Evolutionary conservation across 495 filamentous ascomycete species (phyloP).

Genomic region (Rhypophila decipiens): DNA sequence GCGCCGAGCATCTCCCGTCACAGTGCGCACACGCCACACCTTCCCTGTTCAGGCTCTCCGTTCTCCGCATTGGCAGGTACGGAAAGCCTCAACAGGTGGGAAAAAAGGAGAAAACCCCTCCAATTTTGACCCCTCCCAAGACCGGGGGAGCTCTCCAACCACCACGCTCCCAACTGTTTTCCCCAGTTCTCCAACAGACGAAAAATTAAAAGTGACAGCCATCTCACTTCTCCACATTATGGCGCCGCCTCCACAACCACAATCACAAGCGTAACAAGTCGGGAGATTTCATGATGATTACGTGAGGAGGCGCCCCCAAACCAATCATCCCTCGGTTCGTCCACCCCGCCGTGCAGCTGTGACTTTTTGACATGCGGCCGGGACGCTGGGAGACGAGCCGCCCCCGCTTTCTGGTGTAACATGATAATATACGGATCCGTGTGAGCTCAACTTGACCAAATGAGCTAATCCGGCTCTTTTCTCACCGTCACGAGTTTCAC

Average conservation of each 20-base stretch:
- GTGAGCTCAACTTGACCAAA: too few species aligned
- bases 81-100: neutral
- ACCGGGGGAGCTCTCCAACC: neutral
- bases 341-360: too few species aligned
- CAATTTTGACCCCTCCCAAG: neutral
- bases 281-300: slow-evolving; percentile 7
- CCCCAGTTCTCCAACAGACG: slow-evolving; percentile 14
- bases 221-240: slow-evolving; percentile 4
- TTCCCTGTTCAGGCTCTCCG: neutral
- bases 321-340: neutral
- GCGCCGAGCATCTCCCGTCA: slow-evolving; percentile 5
- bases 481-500: too few species aligned
- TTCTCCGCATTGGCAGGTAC: slow-evolving; percentile 2
- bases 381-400: neutral
- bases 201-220: neutral
- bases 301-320: neutral
- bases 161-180: slow-evolving; percentile 1
- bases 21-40: neutral
- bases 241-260: slow-evolving; percentile 5
- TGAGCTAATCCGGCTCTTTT: too few species aligned
- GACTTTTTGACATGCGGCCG: neutral
- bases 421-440: neutral
- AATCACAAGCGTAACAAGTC: neutral
- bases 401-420: slow-evolving; percentile 15
- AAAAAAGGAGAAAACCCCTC: slow-evolving; percentile 4